phyloP scores from a whole-genome alignment of 352 stramenopile species.

The Globisporangium takayamanum region DNA sequence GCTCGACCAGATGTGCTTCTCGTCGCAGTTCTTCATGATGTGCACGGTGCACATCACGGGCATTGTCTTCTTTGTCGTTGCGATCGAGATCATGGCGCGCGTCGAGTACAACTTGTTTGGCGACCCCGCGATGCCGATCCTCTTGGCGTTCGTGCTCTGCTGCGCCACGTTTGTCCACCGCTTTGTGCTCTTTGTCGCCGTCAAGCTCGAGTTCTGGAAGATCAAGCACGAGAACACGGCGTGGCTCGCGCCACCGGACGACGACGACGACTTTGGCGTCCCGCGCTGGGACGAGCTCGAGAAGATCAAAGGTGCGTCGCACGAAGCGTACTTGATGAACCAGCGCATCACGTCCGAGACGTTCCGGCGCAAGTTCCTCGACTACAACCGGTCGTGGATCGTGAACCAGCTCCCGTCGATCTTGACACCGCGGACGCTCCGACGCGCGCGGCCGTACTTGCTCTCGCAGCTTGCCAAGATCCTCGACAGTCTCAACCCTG shows the following conservation, averaged over 20 bases:
- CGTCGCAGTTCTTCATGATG: constrained; percentile 98
- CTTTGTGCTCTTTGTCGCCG: constrained; percentile 77
- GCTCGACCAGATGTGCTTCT: constrained; percentile 97
- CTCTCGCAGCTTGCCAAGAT: constrained; percentile 96
- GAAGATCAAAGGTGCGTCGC: constrained; percentile 89
- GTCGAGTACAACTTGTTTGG: constrained; percentile 95
- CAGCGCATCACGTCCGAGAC: constrained; percentile 94
- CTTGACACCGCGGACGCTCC: constrained; percentile 91
- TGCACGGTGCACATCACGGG: constrained; percentile 90
- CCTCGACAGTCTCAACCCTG: constrained; percentile 91
- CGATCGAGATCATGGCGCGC: constrained; percentile 95
- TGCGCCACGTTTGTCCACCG: constrained; percentile 52
- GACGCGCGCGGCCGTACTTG: constrained; percentile 89
- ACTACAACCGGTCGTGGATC: constrained; percentile 97
- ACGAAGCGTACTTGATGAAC: constrained; percentile 97
- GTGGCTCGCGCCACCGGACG: constrained; percentile 88
- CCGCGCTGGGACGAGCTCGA: constrained; percentile 90
- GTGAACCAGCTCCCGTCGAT: constrained; percentile 94
- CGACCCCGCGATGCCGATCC: constrained; percentile 87
- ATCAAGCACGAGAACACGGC: constrained; percentile 95
- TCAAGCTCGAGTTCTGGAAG: constrained; percentile 91
- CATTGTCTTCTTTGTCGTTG: constrained; percentile 94
- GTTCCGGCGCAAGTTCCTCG: constrained; percentile 97
- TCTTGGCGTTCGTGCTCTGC: constrained; percentile 70
- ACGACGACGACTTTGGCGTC: constrained; percentile 90